A percentile compares a stretch with the other conserved stretches of the same genome.
Evolutionary conservation across 345 rosid genomes (phyloP).

Genomic region (Eucalyptus erythrocorys): DNA sequence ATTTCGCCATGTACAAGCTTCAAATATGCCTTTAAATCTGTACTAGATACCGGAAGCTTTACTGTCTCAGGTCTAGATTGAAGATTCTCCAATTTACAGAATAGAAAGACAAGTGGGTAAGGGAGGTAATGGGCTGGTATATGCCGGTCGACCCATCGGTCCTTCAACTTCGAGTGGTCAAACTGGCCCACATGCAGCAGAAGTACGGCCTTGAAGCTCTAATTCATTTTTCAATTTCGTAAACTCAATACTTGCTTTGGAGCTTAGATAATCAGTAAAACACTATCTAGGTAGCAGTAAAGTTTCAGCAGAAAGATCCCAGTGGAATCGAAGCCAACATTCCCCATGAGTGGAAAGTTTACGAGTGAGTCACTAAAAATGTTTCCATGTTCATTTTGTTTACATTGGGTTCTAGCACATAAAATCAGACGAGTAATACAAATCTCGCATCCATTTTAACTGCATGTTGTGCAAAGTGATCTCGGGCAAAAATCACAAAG

Average conservation of each 20-base stretch:
- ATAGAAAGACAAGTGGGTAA: constrained; percentile 41
- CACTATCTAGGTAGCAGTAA: constrained; percentile 59
- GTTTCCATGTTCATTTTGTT: background rate
- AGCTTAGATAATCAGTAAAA: background rate
- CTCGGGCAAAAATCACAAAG: constrained; percentile 89
- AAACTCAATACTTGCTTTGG: background rate
- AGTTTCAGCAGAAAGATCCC: constrained; percentile 74
- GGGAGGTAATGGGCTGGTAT: constrained; percentile 61
- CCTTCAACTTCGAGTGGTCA: constrained; percentile 4
- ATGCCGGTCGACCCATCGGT: constrained; percentile 32
- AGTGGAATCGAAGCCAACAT: constrained; percentile 84
- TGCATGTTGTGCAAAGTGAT: constrained; percentile 29
- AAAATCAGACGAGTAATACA: background rate
- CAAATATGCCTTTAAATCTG: background rate
- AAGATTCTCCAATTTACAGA: constrained; percentile 42
- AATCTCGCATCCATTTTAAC: background rate
- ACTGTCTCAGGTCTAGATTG: constrained; percentile 34
- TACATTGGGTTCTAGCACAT: background rate
- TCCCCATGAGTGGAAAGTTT: constrained; percentile 91
- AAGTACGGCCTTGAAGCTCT: constrained; percentile 2
- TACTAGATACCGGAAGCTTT: background rate
- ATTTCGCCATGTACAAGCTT: background rate
- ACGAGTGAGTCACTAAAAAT: constrained; percentile 34
- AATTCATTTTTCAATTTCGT: background rate
- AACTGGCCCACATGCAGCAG: constrained; percentile 17